Conservation (phyloP, 176 grass and related monocot genomes). For the Poa annua region DNA sequence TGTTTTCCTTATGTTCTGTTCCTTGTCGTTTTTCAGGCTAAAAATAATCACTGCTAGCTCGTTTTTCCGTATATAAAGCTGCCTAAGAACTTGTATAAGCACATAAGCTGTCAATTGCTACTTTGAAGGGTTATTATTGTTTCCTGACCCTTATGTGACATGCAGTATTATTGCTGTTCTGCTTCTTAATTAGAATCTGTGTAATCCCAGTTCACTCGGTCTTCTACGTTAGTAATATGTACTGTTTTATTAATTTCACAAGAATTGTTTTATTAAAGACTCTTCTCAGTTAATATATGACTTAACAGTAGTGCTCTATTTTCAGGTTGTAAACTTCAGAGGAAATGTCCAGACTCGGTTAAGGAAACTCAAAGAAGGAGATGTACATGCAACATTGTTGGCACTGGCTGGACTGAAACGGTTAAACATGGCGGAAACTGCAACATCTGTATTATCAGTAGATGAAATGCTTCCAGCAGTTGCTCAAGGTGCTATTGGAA, state of each 20-base stretch:
- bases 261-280: conserved; percentile 1
- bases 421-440: conserved; percentile 70
- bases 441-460: conserved; percentile 75
- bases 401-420: conserved; percentile 95
- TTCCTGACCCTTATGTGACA: not conserved
- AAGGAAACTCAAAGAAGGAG: conserved; percentile 81
- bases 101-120: not conserved
- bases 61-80: not conserved
- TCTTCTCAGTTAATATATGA: conserved; percentile 26
- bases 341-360: conserved; percentile 98
- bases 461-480: conserved; percentile 99
- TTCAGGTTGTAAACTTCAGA: conserved; percentile 98
- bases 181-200: not conserved
- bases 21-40: not conserved
- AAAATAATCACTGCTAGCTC: not conserved
- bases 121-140: conserved; percentile 1
- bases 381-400: conserved; percentile 86
- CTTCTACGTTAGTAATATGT: conserved; percentile 10
- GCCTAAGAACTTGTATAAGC: conserved; percentile 1
- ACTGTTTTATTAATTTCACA: not conserved
- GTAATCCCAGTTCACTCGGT: not conserved
- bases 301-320: conserved; percentile 28
- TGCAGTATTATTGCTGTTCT: not conserved
- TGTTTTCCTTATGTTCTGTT: not conserved
- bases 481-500: conserved; percentile 98